Evolutionary conservation across 164 flowering plant species (phyloP), one percentile per base, ranked within the genome.

Genomic region (Echeveria elegans): DNA sequence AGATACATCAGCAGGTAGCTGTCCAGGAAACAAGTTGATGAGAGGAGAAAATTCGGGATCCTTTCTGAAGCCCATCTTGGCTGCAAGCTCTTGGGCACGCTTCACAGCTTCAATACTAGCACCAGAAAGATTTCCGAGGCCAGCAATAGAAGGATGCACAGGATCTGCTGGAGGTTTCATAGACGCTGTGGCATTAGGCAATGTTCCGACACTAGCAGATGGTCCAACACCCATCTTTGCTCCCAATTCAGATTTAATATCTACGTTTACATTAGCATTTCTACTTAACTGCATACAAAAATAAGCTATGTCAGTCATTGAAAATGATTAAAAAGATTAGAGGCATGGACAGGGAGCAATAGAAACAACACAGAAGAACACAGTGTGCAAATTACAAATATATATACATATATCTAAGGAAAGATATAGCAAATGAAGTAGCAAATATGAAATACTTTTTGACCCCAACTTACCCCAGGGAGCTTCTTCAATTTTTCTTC

Each of bases 1-100:
- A 63, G 83, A 37, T 47, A 74, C 74, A 9, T 88, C 96, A 19
- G 81, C 48, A 9, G 84, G 71, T 63, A 72, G 26, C 73, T 88
- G 96, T 24, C 96, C 97, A 2, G 97, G 97, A 72, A 92, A 95
- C 83, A 87, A 72, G 75, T 95, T 92, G 66, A 95, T 83, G 19
- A 88, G 82, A 72, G 97, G 92, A 75, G 85, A 92, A 85, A 86
- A 95, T 72, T 87, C 81, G 9, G 96, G 96, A 62, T 95, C 99
- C 78, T 92, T 96, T 32, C 84, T 82, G 72, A 95, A 95, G 59
- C 99, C 99, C 97, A 95, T 87, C 79, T 83, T 89, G 53, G 97
- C 97, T 72, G 97, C 99, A 70, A 95, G 90, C 67, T 92, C 97
- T 74, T 91, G 97, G 15, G 97, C 97, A 70, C 92, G 82, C 67